Percentiles rank a stretch among this genome's conserved stretches.
Conservation (phyloP, 2,329 filamentous ascomycete species). For the Daldinia sp. region DNA sequence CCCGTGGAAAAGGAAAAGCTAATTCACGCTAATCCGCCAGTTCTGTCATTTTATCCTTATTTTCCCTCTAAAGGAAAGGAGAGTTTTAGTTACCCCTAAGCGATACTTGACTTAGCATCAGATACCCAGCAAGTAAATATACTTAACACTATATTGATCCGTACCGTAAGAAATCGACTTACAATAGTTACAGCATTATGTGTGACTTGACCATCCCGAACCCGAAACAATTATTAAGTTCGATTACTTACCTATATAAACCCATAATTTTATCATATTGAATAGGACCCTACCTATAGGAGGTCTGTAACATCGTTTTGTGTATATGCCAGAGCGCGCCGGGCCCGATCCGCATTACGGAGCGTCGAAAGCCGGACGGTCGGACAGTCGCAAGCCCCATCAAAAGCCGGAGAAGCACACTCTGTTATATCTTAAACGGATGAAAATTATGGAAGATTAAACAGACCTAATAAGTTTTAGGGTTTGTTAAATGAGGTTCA, state of each 20-base stretch:
- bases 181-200: no score
- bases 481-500: background rate
- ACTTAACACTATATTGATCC: no score
- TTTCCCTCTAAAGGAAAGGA: no score
- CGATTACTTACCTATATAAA: no score
- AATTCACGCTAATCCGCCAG: background rate
- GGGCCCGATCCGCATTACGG: background rate
- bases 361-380: conserved; percentile 6
- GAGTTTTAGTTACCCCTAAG: no score
- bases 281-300: background rate
- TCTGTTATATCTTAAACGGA: background rate
- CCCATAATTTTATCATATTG: no score
- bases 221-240: no score
- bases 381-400: background rate
- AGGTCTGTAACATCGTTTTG: background rate
- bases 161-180: no score
- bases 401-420: background rate
- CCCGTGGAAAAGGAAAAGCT: background rate
- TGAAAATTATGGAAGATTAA: background rate
- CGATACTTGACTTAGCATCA: no score
- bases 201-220: no score
- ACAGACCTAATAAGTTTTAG: background rate
- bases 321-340: background rate
- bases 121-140: no score
- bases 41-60: background rate